Percentiles rank a stretch among this genome's conserved stretches.
Evolutionary conservation across 2,329 filamentous ascomycete species (phyloP).

Genomic region (Botrytis porri): DNA sequence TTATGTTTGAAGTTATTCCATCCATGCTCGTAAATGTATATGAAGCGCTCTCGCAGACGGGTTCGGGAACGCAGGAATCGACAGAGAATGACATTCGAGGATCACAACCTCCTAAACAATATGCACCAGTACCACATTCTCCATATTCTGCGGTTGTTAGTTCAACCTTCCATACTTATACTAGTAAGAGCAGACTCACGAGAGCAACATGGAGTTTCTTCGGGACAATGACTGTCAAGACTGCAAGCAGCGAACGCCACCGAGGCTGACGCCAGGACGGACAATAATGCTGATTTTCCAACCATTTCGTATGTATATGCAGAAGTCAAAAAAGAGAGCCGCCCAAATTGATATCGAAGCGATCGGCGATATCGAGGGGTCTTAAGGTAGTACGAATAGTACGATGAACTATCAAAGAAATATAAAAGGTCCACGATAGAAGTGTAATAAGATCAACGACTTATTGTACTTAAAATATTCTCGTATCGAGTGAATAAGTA

Average conservation of each 20-base stretch:
- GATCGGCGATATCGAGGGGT: conserved; percentile 15
- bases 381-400: not conserved
- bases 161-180: conserved; percentile 8
- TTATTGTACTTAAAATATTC: not conserved
- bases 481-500: not conserved
- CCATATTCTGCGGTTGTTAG: conserved; percentile 67
- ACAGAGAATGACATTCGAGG: conserved; percentile 78
- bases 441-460: no score
- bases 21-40: conserved; percentile 74
- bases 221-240: conserved; percentile 61
- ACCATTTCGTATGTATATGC: conserved; percentile 34
- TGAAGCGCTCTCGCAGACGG: conserved; percentile 72
- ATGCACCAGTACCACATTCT: conserved; percentile 88
- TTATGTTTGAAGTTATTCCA: conserved; percentile 65
- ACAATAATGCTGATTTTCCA: conserved; percentile 30
- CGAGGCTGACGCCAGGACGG: conserved; percentile 31
- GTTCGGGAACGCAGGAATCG: conserved; percentile 80
- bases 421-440: not conserved
- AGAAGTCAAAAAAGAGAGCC: not conserved
- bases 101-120: conserved; percentile 94
- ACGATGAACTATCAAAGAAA: not conserved
- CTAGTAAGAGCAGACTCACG: conserved; percentile 51
- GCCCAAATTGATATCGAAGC: conserved; percentile 12
- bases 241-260: conserved; percentile 43
- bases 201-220: conserved; percentile 73